Evolutionary conservation across 2,329 filamentous ascomycete genomes (phyloP).

Genomic region (Corinectria fuckeliana): DNA sequence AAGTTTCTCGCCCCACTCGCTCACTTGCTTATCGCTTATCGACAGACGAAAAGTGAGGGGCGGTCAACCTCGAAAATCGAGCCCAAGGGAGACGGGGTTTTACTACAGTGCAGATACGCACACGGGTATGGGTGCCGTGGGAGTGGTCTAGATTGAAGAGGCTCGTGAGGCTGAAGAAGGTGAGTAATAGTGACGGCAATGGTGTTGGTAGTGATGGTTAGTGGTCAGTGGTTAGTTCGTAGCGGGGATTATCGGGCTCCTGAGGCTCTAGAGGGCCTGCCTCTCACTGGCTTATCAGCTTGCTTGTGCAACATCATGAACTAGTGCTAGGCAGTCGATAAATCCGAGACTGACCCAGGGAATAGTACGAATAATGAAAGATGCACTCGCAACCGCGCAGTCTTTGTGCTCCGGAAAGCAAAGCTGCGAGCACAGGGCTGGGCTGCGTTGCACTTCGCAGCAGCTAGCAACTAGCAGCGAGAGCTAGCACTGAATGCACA

Average conservation of each 20-base stretch:
- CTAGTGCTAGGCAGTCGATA: no score
- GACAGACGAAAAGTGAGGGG: constrained; percentile 14
- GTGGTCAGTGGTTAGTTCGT: neutral
- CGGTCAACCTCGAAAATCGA: neutral
- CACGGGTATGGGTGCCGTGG: neutral
- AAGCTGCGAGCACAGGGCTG: no score
- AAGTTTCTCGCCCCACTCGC: neutral
- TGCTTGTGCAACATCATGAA: no score
- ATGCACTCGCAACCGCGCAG: no score
- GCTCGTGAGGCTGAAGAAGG: neutral
- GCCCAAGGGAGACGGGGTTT: neutral
- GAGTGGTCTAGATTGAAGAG: neutral
- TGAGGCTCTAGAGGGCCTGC: constrained; percentile 12
- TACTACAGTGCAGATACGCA: neutral
- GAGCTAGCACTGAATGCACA: constrained; percentile 7
- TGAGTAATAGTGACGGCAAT: neutral
- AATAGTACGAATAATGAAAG: no score
- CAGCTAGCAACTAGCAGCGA: no score
- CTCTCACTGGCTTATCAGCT: no score
- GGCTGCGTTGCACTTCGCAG: no score
- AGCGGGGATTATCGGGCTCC: constrained; percentile 9
- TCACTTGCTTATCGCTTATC: constrained; percentile 24
- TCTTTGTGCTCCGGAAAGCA: no score
- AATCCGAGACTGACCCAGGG: no score
- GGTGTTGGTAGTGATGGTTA: neutral